Evolutionary conservation across 805 yeast genomes (phyloP).

Genomic region (Priceomyces castillae): DNA sequence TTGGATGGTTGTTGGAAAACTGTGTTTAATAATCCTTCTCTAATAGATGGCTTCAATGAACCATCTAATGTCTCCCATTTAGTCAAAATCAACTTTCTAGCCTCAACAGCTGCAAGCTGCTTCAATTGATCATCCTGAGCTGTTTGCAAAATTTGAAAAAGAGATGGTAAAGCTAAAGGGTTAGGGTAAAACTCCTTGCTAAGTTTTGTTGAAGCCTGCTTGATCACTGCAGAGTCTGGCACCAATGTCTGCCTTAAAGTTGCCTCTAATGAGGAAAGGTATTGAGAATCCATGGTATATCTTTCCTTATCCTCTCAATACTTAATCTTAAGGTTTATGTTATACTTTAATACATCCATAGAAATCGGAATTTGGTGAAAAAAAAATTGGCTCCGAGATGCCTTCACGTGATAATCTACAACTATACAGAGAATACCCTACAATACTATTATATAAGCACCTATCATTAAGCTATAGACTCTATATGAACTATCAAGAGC

Average conservation of each 20-base stretch:
- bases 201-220: conserved; percentile 75
- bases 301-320: background rate
- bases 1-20: conserved; percentile 65
- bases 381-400: conserved; percentile 9
- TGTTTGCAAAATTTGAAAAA: conserved; percentile 75
- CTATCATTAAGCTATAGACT: no score
- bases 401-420: conserved; percentile 6
- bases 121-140: conserved; percentile 69
- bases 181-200: conserved; percentile 71
- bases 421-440: no score
- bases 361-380: conserved; percentile 3
- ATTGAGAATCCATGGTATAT: conserved; percentile 62
- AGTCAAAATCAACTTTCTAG: conserved; percentile 72
- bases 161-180: conserved; percentile 72
- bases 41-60: conserved; percentile 55
- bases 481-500: no score
- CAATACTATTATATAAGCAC: no score
- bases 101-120: conserved; percentile 95
- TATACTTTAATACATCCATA: background rate
- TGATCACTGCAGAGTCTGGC: conserved; percentile 79
- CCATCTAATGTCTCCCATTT: conserved; percentile 64
- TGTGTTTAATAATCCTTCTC: conserved; percentile 63
- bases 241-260: conserved; percentile 74
- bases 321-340: background rate
- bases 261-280: conserved; percentile 67